These are phyloP conservation scores for Aaosphaeria arxii DNA, from an alignment of 2,329 filamentous ascomycete genomes.

Conservation along the genomic window DNA sequence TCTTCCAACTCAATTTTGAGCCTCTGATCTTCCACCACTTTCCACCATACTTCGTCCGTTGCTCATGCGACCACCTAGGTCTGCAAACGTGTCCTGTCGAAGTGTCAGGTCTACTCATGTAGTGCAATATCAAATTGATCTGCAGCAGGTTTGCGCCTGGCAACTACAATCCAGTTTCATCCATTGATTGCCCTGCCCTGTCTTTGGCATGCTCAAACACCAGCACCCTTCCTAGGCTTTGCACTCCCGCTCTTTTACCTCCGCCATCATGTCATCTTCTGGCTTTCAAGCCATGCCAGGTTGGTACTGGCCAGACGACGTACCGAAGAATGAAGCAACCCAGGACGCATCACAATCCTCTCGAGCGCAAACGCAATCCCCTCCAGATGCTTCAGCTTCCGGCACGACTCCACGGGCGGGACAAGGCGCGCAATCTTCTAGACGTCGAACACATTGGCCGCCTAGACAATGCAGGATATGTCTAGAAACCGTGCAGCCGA, in stretches of 20 bases:
- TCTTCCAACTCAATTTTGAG: not conserved
- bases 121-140: too few species aligned
- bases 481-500: conserved; percentile 67
- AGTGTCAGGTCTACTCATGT: too few species aligned
- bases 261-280: conserved; percentile 39
- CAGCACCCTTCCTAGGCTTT: too few species aligned
- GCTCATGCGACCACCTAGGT: too few species aligned
- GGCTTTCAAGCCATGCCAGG: conserved; percentile 38
- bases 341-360: conserved; percentile 1
- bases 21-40: conserved; percentile 2
- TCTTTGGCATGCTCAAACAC: too few species aligned
- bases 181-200: too few species aligned
- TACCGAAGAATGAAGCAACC: conserved; percentile 30
- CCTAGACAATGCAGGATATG: conserved; percentile 86
- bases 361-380: not conserved
- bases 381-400: conserved; percentile 13
- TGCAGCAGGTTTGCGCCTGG: too few species aligned
- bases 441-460: conserved; percentile 53
- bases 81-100: too few species aligned
- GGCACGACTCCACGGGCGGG: conserved; percentile 9
- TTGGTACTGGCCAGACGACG: conserved; percentile 49
- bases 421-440: conserved; percentile 14
- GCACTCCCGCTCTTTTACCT: too few species aligned
- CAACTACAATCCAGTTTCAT: too few species aligned
- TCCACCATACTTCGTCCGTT: not conserved